Percentiles rank a stretch among this genome's conserved stretches.
Evolutionary conservation across 768 basidiomycete genomes (phyloP).

Genomic region (Psilocybe sp.): DNA sequence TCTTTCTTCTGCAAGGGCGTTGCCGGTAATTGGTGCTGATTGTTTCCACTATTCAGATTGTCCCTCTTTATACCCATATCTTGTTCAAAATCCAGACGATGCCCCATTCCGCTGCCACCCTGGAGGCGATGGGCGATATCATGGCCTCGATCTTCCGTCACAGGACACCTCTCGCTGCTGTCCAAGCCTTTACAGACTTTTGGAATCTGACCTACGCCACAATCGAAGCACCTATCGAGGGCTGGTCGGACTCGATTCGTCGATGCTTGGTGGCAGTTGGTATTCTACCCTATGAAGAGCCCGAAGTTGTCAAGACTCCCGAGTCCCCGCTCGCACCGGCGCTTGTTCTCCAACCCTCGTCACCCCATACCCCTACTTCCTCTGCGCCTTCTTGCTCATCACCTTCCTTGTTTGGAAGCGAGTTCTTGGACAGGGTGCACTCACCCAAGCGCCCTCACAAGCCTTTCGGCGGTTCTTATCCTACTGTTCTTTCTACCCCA

Average conservation of each 20-base stretch:
- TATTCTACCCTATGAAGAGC: constrained; percentile 4
- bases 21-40: not conserved
- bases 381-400: constrained; percentile 20
- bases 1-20: constrained; percentile 6
- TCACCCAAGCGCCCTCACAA: constrained; percentile 29
- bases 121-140: constrained; percentile 47
- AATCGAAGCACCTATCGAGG: constrained; percentile 37
- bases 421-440: constrained; percentile 10
- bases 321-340: constrained; percentile 11
- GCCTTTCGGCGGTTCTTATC: constrained; percentile 16
- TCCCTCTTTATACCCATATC: constrained; percentile 62
- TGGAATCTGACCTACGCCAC: constrained; percentile 52
- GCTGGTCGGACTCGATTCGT: constrained; percentile 49
- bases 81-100: constrained; percentile 50
- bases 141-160: constrained; percentile 59
- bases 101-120: constrained; percentile 32
- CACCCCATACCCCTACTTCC: constrained; percentile 17
- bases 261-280: constrained; percentile 20
- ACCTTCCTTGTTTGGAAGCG: constrained; percentile 14
- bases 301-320: not conserved
- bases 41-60: constrained; percentile 36
- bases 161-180: constrained; percentile 44
- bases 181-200: constrained; percentile 57
- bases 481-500: constrained; percentile 21
- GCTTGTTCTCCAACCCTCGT: constrained; percentile 8